These are phyloP conservation scores for Xylaria longipes DNA, from an alignment of 495 filamentous ascomycete species.

Conservation along the genomic window DNA sequence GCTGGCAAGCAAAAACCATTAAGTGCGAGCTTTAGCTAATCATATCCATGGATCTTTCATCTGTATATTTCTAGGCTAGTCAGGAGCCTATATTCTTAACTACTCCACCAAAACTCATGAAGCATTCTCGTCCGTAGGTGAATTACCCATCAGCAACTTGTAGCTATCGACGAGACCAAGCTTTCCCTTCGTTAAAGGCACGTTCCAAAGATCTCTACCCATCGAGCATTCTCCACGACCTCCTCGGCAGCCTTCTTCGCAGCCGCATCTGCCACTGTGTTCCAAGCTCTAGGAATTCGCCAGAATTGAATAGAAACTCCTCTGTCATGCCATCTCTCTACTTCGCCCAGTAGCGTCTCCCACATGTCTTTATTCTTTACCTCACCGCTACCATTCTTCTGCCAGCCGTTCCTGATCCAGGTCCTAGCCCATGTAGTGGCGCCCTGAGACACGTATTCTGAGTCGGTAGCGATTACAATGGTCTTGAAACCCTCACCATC, in stretches of 20 bases:
- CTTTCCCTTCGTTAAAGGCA: no score
- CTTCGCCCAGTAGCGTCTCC: conserved; percentile 46
- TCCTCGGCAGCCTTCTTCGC: conserved; percentile 46
- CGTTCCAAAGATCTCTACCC: neutral
- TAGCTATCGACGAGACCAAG: no score
- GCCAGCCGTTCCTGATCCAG: conserved; percentile 53
- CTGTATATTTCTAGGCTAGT: no score
- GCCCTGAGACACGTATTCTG: conserved; percentile 50
- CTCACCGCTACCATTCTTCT: conserved; percentile 19
- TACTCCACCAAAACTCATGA: neutral
- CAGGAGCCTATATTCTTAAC: no score
- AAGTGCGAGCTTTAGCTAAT: no score
- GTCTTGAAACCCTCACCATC: conserved; percentile 44
- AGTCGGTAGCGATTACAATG: conserved; percentile 56
- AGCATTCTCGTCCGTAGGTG: no score
- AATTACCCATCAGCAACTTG: no score
- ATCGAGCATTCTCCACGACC: neutral
- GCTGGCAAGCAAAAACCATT: no score
- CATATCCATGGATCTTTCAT: no score
- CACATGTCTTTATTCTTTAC: conserved; percentile 55
- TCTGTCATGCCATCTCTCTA: conserved; percentile 33
- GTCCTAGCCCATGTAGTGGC: conserved; percentile 46
- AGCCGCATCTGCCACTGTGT: conserved; percentile 46
- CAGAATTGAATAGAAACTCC: conserved; percentile 49
- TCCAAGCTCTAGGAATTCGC: conserved; percentile 49